These are phyloP conservation scores for Wallacemonas collosoma DNA, from an alignment of 208 protist genomes.

Conservation along the genomic window DNA sequence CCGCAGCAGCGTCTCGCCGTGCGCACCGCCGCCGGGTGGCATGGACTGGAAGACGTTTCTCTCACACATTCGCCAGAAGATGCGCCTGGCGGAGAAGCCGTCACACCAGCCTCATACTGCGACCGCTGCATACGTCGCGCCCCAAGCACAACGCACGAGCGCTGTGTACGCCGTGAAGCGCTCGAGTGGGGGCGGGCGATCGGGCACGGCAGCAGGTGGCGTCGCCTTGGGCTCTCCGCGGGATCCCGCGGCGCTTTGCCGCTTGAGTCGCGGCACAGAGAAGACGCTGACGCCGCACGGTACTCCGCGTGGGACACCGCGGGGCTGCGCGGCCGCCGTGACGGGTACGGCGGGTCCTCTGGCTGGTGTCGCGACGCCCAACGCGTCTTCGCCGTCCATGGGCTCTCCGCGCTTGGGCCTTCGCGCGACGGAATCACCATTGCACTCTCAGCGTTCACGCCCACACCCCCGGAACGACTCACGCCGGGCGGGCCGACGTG, in stretches of 20 bases:
- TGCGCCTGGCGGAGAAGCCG: conserved; percentile 9
- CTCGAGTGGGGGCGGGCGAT: not conserved
- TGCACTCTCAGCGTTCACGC: too few relatives aligned
- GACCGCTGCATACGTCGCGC: not conserved
- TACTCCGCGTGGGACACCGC: conserved; percentile 16
- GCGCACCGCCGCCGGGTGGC: conserved; percentile 15
- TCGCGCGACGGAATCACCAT: not conserved
- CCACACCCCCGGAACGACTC: too few relatives aligned
- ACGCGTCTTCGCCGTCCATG: not conserved
- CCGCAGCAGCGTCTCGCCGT: conserved; percentile 31
- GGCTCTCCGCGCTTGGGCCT: not conserved
- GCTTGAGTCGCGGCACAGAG: conserved; percentile 2
- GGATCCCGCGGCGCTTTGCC: not conserved
- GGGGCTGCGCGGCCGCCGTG: not conserved
- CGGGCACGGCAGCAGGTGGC: conserved; percentile 1
- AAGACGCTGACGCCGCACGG: conserved; percentile 11
- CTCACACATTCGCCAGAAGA: conserved; percentile 15
- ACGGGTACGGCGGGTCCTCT: not conserved
- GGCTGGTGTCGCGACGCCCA: not conserved
- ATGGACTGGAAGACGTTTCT: conserved; percentile 35
- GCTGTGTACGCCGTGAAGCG: conserved; percentile 14
- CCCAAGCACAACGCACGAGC: not conserved
- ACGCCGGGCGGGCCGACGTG: not conserved
- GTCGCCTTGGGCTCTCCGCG: conserved; percentile 2
- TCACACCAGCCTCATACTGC: not conserved